phyloP scores from a whole-genome alignment of 2,329 filamentous ascomycete species.

The Diaporthe citrichinensis region DNA sequence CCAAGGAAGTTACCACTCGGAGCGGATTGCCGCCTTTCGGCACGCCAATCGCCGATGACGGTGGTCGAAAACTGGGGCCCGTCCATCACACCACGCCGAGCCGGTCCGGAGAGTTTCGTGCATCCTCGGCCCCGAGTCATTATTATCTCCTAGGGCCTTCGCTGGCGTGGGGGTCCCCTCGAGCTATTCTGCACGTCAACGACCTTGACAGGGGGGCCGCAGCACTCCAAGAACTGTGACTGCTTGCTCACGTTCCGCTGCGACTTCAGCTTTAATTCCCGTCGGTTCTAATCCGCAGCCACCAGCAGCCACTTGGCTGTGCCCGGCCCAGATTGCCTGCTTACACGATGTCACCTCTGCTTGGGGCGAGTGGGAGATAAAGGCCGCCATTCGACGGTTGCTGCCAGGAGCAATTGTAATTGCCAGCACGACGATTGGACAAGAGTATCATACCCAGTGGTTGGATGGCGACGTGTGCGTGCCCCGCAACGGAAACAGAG shows the following conservation, averaged over 20 bases:
- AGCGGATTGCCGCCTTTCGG: constrained; percentile 10
- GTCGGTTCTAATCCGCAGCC: neutral
- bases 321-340: neutral
- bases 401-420: neutral
- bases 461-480: neutral
- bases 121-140: constrained; percentile 43
- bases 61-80: constrained; percentile 49
- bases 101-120: constrained; percentile 56
- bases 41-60: constrained; percentile 33
- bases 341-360: neutral
- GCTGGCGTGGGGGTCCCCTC: constrained; percentile 20
- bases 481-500: neutral
- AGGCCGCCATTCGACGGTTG: neutral
- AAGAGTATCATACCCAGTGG: neutral
- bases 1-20: neutral
- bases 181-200: constrained; percentile 28
- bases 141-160: neutral
- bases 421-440: neutral
- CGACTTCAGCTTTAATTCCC: neutral
- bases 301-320: neutral
- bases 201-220: neutral
- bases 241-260: neutral
- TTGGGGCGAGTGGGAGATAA: constrained; percentile 24
- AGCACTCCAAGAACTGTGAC: neutral
- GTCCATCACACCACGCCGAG: constrained; percentile 68